Conservation (phyloP, 148 eudicot genomes). For the Chenopodium suecicum region DNA sequence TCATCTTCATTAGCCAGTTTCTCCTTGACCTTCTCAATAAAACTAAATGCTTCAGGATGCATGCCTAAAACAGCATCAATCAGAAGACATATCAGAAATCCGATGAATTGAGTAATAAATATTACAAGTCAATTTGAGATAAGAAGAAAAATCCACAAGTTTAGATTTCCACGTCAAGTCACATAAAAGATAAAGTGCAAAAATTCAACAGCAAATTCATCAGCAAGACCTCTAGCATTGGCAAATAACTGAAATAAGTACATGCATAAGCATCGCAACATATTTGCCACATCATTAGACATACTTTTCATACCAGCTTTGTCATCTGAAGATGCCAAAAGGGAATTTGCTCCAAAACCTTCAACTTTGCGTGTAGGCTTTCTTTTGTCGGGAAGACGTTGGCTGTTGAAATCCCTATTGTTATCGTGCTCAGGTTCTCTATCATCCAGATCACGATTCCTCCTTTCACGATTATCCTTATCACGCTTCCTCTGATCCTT, state of each 20-base stretch:
- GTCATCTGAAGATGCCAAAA: constrained; percentile 53
- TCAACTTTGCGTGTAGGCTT: constrained; percentile 68
- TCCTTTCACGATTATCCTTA: constrained; percentile 71
- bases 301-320: constrained; percentile 80
- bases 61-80: constrained; percentile 48
- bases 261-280: neutral
- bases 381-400: constrained; percentile 61
- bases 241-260: neutral
- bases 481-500: constrained; percentile 88
- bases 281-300: constrained; percentile 25
- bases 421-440: constrained; percentile 65
- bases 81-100: constrained; percentile 6
- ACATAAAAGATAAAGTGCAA: neutral
- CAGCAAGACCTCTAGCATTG: neutral
- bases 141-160: neutral
- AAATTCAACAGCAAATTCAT: neutral
- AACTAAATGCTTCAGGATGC: constrained; percentile 68
- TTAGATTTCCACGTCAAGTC: neutral
- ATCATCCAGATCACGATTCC: constrained; percentile 60
- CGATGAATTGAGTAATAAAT: neutral
- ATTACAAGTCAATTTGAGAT: neutral
- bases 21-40: constrained; percentile 96
- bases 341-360: constrained; percentile 44
- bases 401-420: constrained; percentile 49
- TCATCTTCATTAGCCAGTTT: constrained; percentile 64